Base-by-base conservation (phyloP, 164 flowering plant genomes). In the Liriodendron chinense region DNA sequence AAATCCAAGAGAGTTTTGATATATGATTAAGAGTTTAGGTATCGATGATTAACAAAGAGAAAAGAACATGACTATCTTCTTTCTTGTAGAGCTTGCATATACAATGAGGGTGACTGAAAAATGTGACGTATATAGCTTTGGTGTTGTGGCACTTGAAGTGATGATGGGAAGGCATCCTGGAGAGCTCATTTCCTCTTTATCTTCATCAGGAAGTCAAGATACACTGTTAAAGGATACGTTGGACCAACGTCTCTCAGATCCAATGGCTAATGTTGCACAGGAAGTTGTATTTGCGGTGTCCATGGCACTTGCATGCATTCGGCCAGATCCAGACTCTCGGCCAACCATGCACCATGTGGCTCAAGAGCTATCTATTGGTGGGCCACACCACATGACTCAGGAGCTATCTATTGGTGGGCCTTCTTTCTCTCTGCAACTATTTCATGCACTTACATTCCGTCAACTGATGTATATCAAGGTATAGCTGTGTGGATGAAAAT, bases 261-360 rank as follows among this genome's bases (percentile, higher is more conserved):
- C 79, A 18, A 66, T 69, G 1, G 65, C 72, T n/a, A 1, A 10
- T 5, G 59, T 71, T 53, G 77, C 73, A 1, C 23, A 70, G 49
- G 69, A 76, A 24, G n/a, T 80, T 48, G 66, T 48, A 25, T 28
- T 48, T 3, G 23, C 13, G 7, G 70, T 74, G 34, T 47, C 14
- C 68, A 18, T 77, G 25, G 79, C 82, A 9, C 65, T 80, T 65
- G 63, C 71, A 47, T 80, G 79, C 64, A 67, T 59, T n/a, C 72
- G 24, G 18, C 14, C 67, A 18, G 25, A 74, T 69, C 79, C 75
- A 4, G 57, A 25, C n/a, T 70, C 77, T 47, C 76, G 82, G 26
- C 82, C 82, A 12, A 74, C 77, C 59, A 80, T 80, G 77, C 64
- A 49, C 12, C 20, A 47, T 1, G 74, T 80, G 10, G 65, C 77